phyloP scores from a whole-genome alignment of 805 yeast species.

The Saccharomycopsis selenospora region DNA sequence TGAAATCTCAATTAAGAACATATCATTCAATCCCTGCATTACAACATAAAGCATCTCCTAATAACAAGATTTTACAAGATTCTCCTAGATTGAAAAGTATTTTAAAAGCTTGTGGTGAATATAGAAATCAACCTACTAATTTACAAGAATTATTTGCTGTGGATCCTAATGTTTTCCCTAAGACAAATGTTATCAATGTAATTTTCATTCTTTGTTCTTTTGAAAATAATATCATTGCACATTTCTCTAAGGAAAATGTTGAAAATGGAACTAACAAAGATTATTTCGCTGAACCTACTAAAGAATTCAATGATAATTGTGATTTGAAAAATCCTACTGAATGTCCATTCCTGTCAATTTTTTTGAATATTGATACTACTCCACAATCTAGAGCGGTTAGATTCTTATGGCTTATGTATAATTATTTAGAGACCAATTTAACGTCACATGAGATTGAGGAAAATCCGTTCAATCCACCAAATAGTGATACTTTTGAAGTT shows the following conservation, averaged over 20 bases:
- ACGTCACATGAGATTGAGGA: constrained; percentile 38
- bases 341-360: constrained; percentile 63
- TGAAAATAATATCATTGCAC: constrained; percentile 42
- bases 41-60: constrained; percentile 52
- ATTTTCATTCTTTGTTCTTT: constrained; percentile 67
- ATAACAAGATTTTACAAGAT: constrained; percentile 76
- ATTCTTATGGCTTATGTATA: constrained; percentile 77
- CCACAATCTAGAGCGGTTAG: constrained; percentile 64
- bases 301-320: constrained; percentile 9
- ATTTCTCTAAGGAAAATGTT: constrained; percentile 23
- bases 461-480: constrained; percentile 50
- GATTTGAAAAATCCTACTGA: constrained; percentile 27
- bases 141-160: constrained; percentile 39
- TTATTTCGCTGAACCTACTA: constrained; percentile 3
- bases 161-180: constrained; percentile 27
- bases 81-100: constrained; percentile 91
- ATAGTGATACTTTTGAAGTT: constrained; percentile 31
- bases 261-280: constrained; percentile 4
- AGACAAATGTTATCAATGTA: constrained; percentile 66
- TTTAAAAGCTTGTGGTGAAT: constrained; percentile 79
- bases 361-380: constrained; percentile 52
- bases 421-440: constrained; percentile 69
- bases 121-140: constrained; percentile 42
- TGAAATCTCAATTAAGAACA: constrained; percentile 89
- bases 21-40: constrained; percentile 90